Evolutionary conservation across 345 rosid genomes (phyloP), one percentile per base, ranked within the genome.

Genomic region (Leavenworthia alabamica): DNA sequence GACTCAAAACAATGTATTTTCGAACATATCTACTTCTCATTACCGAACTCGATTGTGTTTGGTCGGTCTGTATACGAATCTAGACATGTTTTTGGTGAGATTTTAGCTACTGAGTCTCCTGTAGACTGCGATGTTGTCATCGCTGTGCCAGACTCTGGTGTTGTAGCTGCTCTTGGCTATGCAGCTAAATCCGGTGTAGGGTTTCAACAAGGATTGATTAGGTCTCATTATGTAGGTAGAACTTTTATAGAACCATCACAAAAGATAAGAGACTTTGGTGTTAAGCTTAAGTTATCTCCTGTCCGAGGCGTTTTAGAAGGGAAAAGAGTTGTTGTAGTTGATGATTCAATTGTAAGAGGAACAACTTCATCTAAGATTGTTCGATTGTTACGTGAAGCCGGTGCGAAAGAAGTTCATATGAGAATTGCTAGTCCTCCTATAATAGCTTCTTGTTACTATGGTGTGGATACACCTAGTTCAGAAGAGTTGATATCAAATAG

Each of bases 341-440:
- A 89, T 40, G 99, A 93, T 66, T 93, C 99, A 0, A 93, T 87
- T 7, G 97, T 89, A 36, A 80, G 99, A 75, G 99, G 96, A 27
- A 89, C 97, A 4, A 89, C 99, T 0, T 93, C 94, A 0, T 89
- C 96, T 0, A 93, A 93, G 75, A 89, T 93, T 22, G 96, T 93
- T 42, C 75, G 96, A 59, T 35, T 93, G 73, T 49, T 93, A n/a
- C 82, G 82, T 63, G 96, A 89, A 68, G 83, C 99, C 0, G 99
- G 97, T 5, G 99, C 94, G 1, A 93, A 82, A 66, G 97, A 89
- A 77, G 91, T 93, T 65, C 99, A 89, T 50, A 93, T 86, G 97
- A 85, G 97, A 75, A 89, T 93, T 3, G 99, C 99, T 0, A 89
- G 99, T 61, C 99, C 99, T 8, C 97, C 97, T 7, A 85, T 87